Percentiles rank a stretch among this genome's conserved stretches.
phyloP scores from a whole-genome alignment of 140 eudicot species.

The Bidens hawaiensis region DNA sequence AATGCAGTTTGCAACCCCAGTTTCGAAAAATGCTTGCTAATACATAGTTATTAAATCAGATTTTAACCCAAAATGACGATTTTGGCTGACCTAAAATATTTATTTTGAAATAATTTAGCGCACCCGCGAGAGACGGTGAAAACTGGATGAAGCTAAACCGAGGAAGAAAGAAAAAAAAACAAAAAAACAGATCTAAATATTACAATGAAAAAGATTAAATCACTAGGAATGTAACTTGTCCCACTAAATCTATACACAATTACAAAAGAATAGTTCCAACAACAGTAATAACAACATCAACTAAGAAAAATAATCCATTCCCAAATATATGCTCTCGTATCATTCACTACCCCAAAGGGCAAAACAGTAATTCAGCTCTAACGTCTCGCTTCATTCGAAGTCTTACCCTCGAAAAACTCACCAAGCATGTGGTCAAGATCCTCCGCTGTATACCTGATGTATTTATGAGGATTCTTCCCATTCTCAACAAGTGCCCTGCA shows the following conservation, averaged over 20 bases:
- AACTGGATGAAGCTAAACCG: no score
- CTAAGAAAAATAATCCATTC: slow-evolving; percentile 12
- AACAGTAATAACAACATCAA: slow-evolving; percentile 12
- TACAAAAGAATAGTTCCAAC: slow-evolving; percentile 31
- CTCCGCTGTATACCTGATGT: slow-evolving; percentile 82
- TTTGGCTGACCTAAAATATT: no score
- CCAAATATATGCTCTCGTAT: slow-evolving; percentile 10
- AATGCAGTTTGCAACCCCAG: no score
- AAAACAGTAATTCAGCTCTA: slow-evolving; percentile 32
- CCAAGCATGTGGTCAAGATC: slow-evolving; percentile 98
- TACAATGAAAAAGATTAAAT: slow-evolving; percentile 2
- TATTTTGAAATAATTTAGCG: no score
- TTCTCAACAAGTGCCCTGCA: slow-evolving; percentile 82
- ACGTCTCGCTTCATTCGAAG: slow-evolving; percentile 68
- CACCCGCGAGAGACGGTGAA: no score
- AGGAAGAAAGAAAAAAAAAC: no score
- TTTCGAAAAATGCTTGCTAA: no score
- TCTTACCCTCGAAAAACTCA: slow-evolving; percentile 91
- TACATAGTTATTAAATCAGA: no score
- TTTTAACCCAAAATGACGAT: no score
- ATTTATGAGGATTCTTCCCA: slow-evolving; percentile 93
- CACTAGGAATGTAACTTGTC: slow-evolving; percentile 7
- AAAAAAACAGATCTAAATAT: slow-evolving; percentile 10
- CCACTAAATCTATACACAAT: slow-evolving; percentile 24
- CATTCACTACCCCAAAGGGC: slow-evolving; percentile 19